Percentiles rank a stretch among this genome's conserved stretches.
Conservation (phyloP, 306 rosid genomes). For the Mimosa pudica region DNA sequence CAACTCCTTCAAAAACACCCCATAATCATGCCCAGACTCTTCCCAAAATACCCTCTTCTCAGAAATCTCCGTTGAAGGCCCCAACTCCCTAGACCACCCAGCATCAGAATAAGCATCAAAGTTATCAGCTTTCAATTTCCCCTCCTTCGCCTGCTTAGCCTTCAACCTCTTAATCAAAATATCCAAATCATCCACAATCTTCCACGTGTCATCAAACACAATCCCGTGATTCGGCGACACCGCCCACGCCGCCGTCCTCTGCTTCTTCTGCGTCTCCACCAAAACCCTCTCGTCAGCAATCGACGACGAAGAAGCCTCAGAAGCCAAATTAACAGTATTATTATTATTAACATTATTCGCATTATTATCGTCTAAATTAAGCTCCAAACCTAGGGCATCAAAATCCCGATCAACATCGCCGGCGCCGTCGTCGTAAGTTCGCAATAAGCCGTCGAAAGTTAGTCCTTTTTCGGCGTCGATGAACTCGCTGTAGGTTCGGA, state of each 20-base stretch:
- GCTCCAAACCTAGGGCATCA: slow-evolving; percentile 88
- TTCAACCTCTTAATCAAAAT: slow-evolving; percentile 77
- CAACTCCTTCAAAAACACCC: slow-evolving; percentile 72
- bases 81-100: slow-evolving; percentile 96
- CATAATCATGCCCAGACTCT: slow-evolving; percentile 86
- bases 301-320: slow-evolving; percentile 86
- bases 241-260: slow-evolving; percentile 98
- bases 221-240: slow-evolving; percentile 94
- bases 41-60: slow-evolving; percentile 90
- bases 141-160: slow-evolving; percentile 80
- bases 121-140: slow-evolving; percentile 79
- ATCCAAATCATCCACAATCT: slow-evolving; percentile 96
- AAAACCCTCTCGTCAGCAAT: slow-evolving; percentile 68
- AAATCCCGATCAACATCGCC: slow-evolving; percentile 97
- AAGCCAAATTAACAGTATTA: slow-evolving; percentile 46
- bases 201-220: slow-evolving; percentile 96
- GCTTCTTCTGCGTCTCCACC: slow-evolving; percentile 91
- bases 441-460: slow-evolving; percentile 83
- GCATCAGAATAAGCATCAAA: slow-evolving; percentile 89
- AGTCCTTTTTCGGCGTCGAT: slow-evolving; percentile 87
- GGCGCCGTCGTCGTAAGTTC: slow-evolving; percentile 97
- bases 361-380: slow-evolving; percentile 47
- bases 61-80: slow-evolving; percentile 77
- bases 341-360: neutral
- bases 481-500: slow-evolving; percentile 84